These are phyloP conservation scores for Myriosclerotinia duriaeana DNA, from an alignment of 2,329 filamentous ascomycete genomes.

Conservation along the genomic window DNA sequence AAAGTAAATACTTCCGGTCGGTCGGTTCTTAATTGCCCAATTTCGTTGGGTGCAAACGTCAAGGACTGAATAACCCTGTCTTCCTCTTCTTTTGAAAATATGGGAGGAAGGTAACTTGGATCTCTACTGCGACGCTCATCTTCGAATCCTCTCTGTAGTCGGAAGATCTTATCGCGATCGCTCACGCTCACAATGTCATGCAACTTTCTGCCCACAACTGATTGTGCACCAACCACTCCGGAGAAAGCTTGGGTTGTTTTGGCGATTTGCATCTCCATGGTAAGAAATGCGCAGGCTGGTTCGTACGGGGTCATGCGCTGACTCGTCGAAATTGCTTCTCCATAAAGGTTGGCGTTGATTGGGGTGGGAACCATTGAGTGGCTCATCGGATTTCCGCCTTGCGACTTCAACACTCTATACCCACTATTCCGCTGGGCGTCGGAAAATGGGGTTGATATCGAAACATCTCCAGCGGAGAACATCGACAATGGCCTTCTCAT, in stretches of 20 bases:
- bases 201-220: conserved; percentile 51
- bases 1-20: conserved; percentile 58
- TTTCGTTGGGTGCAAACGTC: conserved; percentile 54
- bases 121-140: conserved; percentile 55
- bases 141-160: conserved; percentile 53
- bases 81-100: conserved; percentile 55
- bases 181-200: conserved; percentile 52
- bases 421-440: conserved; percentile 47
- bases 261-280: conserved; percentile 57
- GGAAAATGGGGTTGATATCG: conserved; percentile 48
- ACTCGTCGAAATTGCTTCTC: conserved; percentile 34
- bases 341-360: conserved; percentile 52
- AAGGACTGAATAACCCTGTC: conserved; percentile 56
- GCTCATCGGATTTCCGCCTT: conserved; percentile 44
- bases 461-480: conserved; percentile 48
- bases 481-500: conserved; percentile 51
- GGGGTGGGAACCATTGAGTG: conserved; percentile 49
- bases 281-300: conserved; percentile 56
- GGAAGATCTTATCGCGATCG: conserved; percentile 54
- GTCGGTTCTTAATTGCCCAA: conserved; percentile 53
- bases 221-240: conserved; percentile 53
- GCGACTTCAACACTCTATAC: conserved; percentile 56
- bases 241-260: conserved; percentile 57
- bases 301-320: conserved; percentile 46
- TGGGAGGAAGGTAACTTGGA: conserved; percentile 63